Evolutionary conservation across 257 asterid genomes (phyloP), one percentile per base, ranked within the genome.

Genomic region (Forsythia viridissima): DNA sequence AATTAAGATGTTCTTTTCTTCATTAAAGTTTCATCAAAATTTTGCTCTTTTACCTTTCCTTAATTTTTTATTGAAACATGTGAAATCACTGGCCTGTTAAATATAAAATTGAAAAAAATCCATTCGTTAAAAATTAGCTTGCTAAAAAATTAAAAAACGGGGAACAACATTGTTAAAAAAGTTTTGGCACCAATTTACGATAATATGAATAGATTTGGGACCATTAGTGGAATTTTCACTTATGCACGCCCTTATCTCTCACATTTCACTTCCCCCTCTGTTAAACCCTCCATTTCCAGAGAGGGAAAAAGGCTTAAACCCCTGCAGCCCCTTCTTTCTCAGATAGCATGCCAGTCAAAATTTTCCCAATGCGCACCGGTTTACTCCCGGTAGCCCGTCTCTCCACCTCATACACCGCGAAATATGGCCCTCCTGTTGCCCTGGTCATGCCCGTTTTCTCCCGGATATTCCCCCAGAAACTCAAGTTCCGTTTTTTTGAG

Each of bases 391-490:
- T 76, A 16, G 41, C 83, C 9, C 77, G 55, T 68, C 77, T 83
- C 30, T 76, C 78, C 20, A 59, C 81, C 46, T 30, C 39, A 63
- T 30, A 63, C 12, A 10, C 70, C 76, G 80, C 84, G 86, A 87
- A 85, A 76, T 44, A 82, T 44, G 43, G 34, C 71, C 80, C 75
- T 37, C 8, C 61, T 2, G 44, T 76, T 59, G 36, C 76, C 2
- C 42, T 78, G 63, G 80, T 84, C 70, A 71, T 88, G 20, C 94
- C 96, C 75, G 75, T 86, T 84, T 77, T 92, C 38, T 81, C 91
- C 10, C 89, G 91, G 43, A 82, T 90, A 40, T 90, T 93, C 77
- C 93, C 93, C 8, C 92, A 86, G 83, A 90, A 79, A 85, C 85
- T 92, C 66, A 84, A 74, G 71, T 83, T 71, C 79, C 88, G 81